A percentile compares a stretch with the other conserved stretches of the same genome.
These are phyloP conservation scores for Cucumis hystrix DNA, from an alignment of 306 rosid genomes.

Conservation along the genomic window DNA sequence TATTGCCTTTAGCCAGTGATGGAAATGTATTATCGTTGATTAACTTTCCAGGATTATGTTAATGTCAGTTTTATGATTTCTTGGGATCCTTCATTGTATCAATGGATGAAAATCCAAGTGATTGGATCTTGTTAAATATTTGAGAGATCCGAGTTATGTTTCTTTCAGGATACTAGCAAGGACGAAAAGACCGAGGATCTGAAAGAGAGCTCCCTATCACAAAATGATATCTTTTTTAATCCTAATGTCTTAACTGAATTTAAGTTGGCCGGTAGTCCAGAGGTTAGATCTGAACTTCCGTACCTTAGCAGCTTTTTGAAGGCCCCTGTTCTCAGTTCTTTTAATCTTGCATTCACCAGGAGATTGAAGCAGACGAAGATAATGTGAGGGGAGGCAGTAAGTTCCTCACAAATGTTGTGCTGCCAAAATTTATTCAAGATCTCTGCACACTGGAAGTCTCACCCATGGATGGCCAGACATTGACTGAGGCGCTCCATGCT, in stretches of 20 bases:
- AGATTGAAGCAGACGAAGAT: conserved; percentile 70
- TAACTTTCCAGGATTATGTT: not conserved
- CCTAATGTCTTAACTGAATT: conserved; percentile 93
- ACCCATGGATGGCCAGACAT: conserved; percentile 98
- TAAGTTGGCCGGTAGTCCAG: conserved; percentile 65
- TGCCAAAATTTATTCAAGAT: conserved; percentile 94
- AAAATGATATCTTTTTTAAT: conserved; percentile 58
- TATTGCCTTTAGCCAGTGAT: not conserved
- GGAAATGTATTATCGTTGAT: not conserved
- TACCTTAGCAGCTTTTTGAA: not conserved
- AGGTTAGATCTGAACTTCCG: conserved; percentile 25
- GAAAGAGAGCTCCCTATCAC: conserved; percentile 28
- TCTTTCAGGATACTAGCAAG: conserved; percentile 31
- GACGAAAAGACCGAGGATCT: conserved; percentile 35
- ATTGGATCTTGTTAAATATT: not conserved
- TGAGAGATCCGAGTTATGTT: conserved; percentile 7
- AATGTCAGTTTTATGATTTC: not conserved
- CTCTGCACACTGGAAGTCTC: conserved; percentile 96
- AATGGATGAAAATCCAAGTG: not conserved
- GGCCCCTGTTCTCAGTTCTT: conserved; percentile 6
- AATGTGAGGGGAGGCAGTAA: conserved; percentile 75
- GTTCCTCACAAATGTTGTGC: conserved; percentile 65
- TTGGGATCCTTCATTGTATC: not conserved
- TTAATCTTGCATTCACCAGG: conserved; percentile 38
- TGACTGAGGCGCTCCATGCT: conserved; percentile 96